Percentiles rank a stretch among this genome's conserved stretches.
Evolutionary conservation across 1,139 yeast species (phyloP).

Genomic region (Candida tropicalis): DNA sequence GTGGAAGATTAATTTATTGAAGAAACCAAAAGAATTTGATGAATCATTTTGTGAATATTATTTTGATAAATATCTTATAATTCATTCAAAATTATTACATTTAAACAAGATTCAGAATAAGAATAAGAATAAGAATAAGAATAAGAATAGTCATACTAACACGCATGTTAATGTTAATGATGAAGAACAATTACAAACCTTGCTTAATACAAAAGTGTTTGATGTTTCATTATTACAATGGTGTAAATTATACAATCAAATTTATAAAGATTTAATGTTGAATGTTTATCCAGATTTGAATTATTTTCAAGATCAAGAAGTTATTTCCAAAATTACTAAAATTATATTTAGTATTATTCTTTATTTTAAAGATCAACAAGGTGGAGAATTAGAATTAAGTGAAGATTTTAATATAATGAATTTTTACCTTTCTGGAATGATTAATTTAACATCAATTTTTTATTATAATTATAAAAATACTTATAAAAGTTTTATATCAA

Average conservation of each 20-base stretch:
- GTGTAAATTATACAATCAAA: conserved; percentile 15
- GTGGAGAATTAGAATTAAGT: conserved; percentile 10
- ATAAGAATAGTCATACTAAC: too few species aligned
- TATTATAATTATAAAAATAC: conserved; percentile 37
- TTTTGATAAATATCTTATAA: conserved; percentile 19
- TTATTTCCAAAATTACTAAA: conserved; percentile 28
- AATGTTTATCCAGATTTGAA: conserved; percentile 47
- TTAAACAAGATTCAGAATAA: conserved; percentile 1
- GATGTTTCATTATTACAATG: conserved; percentile 9
- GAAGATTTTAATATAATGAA: conserved; percentile 5
- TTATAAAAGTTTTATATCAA: conserved; percentile 43
- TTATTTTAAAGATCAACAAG: conserved; percentile 21
- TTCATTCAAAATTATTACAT: conserved; percentile 11
- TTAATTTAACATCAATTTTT: conserved; percentile 43
- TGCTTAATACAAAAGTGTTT: conserved; percentile 8
- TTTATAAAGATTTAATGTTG: conserved; percentile 25
- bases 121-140: too few species aligned
- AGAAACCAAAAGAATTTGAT: conserved; percentile 31
- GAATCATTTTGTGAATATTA: conserved; percentile 21
- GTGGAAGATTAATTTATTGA: conserved; percentile 42
- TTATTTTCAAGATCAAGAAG: conserved; percentile 37
- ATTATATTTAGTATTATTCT: conserved; percentile 29
- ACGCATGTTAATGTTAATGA: too few species aligned
- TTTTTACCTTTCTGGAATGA: conserved; percentile 28
- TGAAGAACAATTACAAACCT: conserved; percentile 4